Percentiles rank a stretch among this genome's conserved stretches.
Evolutionary conservation across 148 eudicot species (phyloP).

Genomic region (Rhododendron mucronatum): DNA sequence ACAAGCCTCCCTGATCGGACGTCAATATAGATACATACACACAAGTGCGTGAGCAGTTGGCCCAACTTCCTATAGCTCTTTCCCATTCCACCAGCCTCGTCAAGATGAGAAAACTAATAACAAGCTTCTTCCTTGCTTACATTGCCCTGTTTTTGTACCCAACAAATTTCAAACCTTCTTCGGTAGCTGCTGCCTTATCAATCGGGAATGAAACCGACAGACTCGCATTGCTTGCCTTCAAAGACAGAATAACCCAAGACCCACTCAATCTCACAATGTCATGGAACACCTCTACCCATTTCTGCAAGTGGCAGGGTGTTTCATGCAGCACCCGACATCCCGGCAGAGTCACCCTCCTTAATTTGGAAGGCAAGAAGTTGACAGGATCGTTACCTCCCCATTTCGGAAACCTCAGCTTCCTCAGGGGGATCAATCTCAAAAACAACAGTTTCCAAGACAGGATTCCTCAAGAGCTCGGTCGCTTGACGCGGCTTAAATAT

Average conservation of each 20-base stretch:
- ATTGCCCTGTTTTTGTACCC: not conserved
- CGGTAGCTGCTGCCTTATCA: not conserved
- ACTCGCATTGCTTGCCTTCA: not conserved
- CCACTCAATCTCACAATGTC: not conserved
- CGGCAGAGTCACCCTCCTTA: too few species aligned
- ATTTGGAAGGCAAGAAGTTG: too few species aligned
- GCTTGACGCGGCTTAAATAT: too few species aligned
- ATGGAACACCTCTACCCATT: constrained; percentile 14
- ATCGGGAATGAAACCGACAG: not conserved
- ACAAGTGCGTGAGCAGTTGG: too few species aligned
- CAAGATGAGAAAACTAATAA: not conserved
- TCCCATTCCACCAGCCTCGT: not conserved
- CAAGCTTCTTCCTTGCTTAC: not conserved
- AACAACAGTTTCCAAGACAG: too few species aligned
- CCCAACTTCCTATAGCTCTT: not conserved
- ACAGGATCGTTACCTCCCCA: too few species aligned
- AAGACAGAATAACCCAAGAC: not conserved
- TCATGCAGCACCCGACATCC: too few species aligned
- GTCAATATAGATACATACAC: too few species aligned
- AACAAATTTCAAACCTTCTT: not conserved
- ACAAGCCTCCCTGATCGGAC: too few species aligned
- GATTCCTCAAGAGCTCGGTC: too few species aligned
- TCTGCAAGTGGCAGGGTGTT: not conserved
- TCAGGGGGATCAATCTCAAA: too few species aligned
- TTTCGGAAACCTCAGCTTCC: too few species aligned